These are phyloP conservation scores for Guadua angustifolia DNA, from an alignment of 176 grass and related monocot species.

Conservation along the genomic window DNA sequence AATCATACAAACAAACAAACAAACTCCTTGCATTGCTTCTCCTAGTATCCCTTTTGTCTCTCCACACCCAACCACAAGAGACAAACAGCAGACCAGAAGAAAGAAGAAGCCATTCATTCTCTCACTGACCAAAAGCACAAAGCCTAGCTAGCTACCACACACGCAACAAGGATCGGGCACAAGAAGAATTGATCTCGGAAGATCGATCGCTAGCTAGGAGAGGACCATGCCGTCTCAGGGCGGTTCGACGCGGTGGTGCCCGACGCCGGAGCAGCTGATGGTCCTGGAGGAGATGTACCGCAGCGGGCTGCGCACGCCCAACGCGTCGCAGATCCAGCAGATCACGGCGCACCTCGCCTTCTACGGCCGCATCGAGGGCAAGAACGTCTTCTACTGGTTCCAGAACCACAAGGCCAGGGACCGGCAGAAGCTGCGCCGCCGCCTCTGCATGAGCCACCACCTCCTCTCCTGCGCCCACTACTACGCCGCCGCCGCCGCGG, in stretches of 20 bases:
- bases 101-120: background rate
- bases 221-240: background rate
- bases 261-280: constrained; percentile 96
- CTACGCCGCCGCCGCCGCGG: constrained; percentile 27
- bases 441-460: constrained; percentile 74
- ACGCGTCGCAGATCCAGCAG: constrained; percentile 88
- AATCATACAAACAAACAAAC: background rate
- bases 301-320: constrained; percentile 76
- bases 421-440: constrained; percentile 84
- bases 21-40: background rate
- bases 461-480: constrained; percentile 55
- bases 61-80: background rate
- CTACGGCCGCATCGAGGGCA: constrained; percentile 97
- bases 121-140: background rate
- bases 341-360: constrained; percentile 78
- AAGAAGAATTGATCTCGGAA: background rate
- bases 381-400: constrained; percentile 99
- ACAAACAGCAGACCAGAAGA: background rate
- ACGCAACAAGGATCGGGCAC: background rate
- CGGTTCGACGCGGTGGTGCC: constrained; percentile 84
- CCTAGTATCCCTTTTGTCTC: constrained; percentile 44
- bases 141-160: too few species aligned
- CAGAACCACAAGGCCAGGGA: constrained; percentile 99
- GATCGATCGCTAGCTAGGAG: background rate
- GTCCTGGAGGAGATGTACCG: constrained; percentile 92